Evolutionary conservation across 176 grass and related monocot species (phyloP).

Genomic region (Phoenix dactylifera): DNA sequence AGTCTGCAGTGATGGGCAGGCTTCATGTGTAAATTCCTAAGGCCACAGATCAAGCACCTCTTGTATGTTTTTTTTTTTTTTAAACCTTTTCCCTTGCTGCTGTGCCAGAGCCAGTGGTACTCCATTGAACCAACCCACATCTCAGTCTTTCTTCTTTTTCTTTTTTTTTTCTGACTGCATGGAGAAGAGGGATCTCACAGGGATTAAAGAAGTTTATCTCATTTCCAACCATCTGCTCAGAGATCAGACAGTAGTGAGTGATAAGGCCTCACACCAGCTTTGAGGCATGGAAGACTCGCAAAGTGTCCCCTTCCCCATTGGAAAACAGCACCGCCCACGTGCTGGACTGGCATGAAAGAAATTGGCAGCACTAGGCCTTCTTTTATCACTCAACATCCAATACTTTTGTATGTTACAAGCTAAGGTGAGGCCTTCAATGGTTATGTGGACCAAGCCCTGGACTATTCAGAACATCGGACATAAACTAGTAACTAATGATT

Average conservation of each 20-base stretch:
- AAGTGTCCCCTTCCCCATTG: slow-evolving; percentile 15
- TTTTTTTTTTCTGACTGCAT: slow-evolving; percentile 25
- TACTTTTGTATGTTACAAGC: slow-evolving; percentile 4
- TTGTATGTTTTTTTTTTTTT: slow-evolving; percentile 6
- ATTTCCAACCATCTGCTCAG: slow-evolving; percentile 13
- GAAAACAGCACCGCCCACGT: slow-evolving; percentile 16
- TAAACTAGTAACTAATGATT: no score
- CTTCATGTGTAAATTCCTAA: slow-evolving; percentile 28
- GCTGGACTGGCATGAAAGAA: slow-evolving; percentile 11
- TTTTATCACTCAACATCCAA: slow-evolving; percentile 4
- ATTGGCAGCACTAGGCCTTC: slow-evolving; percentile 18
- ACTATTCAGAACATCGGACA: no score
- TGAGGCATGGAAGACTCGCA: background rate
- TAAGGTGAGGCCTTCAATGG: background rate
- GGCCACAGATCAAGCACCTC: slow-evolving; percentile 19
- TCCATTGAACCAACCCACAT: slow-evolving; percentile 6
- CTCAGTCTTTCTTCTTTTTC: slow-evolving; percentile 15
- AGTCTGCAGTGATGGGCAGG: background rate
- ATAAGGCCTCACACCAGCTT: background rate
- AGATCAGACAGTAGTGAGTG: slow-evolving; percentile 8
- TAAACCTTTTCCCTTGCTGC: background rate
- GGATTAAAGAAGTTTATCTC: slow-evolving; percentile 1
- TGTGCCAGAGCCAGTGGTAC: slow-evolving; percentile 11
- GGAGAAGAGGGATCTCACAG: background rate
- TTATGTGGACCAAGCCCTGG: no score